Percentiles rank a stretch among this genome's conserved stretches.
Evolutionary conservation across 2,329 filamentous ascomycete genomes (phyloP).

Genomic region (Pestalotiopsis sp.): DNA sequence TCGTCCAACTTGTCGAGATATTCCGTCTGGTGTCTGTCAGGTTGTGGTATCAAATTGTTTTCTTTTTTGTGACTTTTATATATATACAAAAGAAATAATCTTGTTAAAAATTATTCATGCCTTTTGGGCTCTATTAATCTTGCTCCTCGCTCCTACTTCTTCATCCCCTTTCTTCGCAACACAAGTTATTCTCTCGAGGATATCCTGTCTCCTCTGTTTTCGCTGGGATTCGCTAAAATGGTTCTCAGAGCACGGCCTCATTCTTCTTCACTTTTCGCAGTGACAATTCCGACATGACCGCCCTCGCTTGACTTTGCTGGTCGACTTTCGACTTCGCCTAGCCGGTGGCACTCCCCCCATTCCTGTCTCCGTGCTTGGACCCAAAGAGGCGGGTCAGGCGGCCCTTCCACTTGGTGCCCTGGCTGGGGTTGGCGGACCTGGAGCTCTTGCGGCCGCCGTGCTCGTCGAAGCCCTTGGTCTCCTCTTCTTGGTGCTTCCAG

Average conservation of each 20-base stretch:
- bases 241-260: not conserved
- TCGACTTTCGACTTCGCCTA: not conserved
- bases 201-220: not conserved
- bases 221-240: not conserved
- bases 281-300: not conserved
- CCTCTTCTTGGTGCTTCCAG: constrained; percentile 72
- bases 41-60: too few species aligned
- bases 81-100: not conserved
- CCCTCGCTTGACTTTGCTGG: not conserved
- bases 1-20: too few species aligned
- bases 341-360: not conserved
- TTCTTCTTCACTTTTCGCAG: not conserved
- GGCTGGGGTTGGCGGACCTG: not conserved
- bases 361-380: constrained; percentile 2
- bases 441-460: not conserved
- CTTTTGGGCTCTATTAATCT: not conserved
- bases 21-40: too few species aligned
- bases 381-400: constrained; percentile 7
- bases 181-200: not conserved
- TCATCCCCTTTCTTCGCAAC: not conserved
- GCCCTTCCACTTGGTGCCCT: constrained; percentile 1
- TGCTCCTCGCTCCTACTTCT: not conserved
- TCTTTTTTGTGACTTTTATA: not conserved
- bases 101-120: not conserved
- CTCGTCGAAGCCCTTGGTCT: not conserved